Conservation (phyloP, 148 eudicot genomes). For the Arbutus unedo region DNA sequence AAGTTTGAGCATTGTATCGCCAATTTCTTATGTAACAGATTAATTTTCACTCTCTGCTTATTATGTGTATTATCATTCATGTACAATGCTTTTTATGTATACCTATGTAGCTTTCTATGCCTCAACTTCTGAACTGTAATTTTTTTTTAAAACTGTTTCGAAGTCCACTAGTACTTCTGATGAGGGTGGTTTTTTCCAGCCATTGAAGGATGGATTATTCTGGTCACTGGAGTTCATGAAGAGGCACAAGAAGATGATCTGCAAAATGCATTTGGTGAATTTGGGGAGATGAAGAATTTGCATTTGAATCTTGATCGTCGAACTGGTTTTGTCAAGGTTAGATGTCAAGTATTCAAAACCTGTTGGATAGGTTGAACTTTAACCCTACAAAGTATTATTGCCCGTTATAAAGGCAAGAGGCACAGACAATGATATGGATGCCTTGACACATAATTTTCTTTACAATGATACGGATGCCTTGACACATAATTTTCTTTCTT, state of each 20-base stretch:
- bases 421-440: neutral
- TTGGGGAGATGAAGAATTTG: constrained; percentile 76
- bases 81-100: neutral
- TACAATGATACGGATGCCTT: neutral
- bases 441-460: too few relatives aligned
- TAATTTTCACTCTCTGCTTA: neutral
- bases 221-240: constrained; percentile 83
- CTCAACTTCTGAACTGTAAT: neutral
- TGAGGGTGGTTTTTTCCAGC: constrained; percentile 36
- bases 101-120: neutral
- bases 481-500: neutral
- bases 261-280: constrained; percentile 75
- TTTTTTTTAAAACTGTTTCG: neutral
- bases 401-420: neutral
- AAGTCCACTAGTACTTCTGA: neutral
- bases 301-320: constrained; percentile 95
- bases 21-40: neutral
- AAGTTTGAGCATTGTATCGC: neutral
- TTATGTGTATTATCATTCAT: neutral
- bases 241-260: constrained; percentile 92
- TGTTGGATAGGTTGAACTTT: neutral
- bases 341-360: neutral
- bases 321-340: constrained; percentile 91
- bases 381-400: neutral
- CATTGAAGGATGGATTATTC: constrained; percentile 89